These are phyloP conservation scores for Goffeauzyma gilvescens DNA, from an alignment of 768 basidiomycete species.

Conservation along the genomic window DNA sequence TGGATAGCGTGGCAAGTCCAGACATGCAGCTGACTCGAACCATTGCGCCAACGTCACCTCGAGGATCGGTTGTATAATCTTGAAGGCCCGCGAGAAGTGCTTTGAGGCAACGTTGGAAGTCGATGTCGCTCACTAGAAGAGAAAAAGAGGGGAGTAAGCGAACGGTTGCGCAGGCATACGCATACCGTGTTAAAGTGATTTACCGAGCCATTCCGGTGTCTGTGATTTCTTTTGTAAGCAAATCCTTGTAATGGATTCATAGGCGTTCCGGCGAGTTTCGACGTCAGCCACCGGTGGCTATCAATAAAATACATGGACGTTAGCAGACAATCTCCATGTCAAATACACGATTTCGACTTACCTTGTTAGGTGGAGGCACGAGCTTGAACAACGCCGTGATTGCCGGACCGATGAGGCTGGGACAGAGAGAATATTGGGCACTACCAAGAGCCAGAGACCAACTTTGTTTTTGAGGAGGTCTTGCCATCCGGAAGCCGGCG, in stretches of 20 bases:
- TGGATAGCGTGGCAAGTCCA: conserved; percentile 35
- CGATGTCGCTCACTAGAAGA: too few relatives aligned
- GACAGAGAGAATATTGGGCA: conserved; percentile 11
- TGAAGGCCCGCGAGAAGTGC: conserved; percentile 48
- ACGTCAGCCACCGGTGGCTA: conserved; percentile 18
- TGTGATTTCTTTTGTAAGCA: too few relatives aligned
- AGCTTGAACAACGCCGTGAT: conserved; percentile 14
- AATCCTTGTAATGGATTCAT: conserved; percentile 3
- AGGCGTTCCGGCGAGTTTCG: conserved; percentile 18
- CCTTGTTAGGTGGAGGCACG: conserved; percentile 16
- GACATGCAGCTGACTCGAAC: conserved; percentile 59
- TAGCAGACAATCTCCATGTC: too few relatives aligned
- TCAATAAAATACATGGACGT: background rate
- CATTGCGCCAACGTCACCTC: conserved; percentile 96
- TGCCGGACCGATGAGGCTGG: conserved; percentile 1
- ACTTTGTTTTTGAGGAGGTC: conserved; percentile 18
- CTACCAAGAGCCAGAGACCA: conserved; percentile 19
- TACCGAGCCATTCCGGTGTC: too few relatives aligned
- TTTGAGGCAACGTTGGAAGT: conserved; percentile 29
- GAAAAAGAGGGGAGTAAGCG: too few relatives aligned
- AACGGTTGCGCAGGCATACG: too few relatives aligned
- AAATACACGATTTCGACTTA: too few relatives aligned
- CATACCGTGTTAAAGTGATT: too few relatives aligned
- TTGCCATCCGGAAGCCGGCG: conserved; percentile 3
- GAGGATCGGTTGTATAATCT: conserved; percentile 83